phyloP scores from a whole-genome alignment of 2,329 filamentous ascomycete species.

The Alternaria dauci region DNA sequence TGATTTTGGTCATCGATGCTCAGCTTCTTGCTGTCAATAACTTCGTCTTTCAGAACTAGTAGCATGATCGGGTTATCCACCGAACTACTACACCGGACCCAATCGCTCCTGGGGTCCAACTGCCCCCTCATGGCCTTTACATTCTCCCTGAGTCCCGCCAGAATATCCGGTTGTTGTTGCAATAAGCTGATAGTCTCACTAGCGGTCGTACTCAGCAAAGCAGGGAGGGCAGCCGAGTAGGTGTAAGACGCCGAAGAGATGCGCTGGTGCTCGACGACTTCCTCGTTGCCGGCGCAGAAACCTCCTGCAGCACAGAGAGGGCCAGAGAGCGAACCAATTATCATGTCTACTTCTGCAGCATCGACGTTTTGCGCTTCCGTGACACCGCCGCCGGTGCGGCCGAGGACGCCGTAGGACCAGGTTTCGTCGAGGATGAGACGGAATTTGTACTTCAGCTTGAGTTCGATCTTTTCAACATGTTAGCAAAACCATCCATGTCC shows the following conservation, averaged over 20 bases:
- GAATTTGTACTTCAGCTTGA: constrained; percentile 98
- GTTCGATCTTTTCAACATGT: constrained; percentile 69
- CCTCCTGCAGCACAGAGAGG: constrained; percentile 91
- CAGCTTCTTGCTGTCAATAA: constrained; percentile 74
- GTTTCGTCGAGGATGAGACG: constrained; percentile 97
- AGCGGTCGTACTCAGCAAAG: constrained; percentile 92
- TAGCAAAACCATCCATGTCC: not conserved
- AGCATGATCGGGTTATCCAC: constrained; percentile 88
- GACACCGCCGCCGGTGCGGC: constrained; percentile 86
- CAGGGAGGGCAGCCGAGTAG: constrained; percentile 92
- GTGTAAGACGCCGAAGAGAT: constrained; percentile 93
- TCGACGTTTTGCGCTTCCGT: constrained; percentile 98
- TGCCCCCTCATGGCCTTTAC: constrained; percentile 85
- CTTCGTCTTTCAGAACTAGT: constrained; percentile 81
- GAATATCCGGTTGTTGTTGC: constrained; percentile 84
- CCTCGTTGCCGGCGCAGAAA: constrained; percentile 90
- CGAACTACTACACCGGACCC: constrained; percentile 82
- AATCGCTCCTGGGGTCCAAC: constrained; percentile 91
- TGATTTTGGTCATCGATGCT: constrained; percentile 80
- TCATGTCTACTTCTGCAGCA: constrained; percentile 93
- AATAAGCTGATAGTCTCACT: constrained; percentile 88
- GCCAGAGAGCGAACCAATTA: constrained; percentile 89
- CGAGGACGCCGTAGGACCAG: constrained; percentile 94
- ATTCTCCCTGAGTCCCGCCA: constrained; percentile 82
- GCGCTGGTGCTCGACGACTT: constrained; percentile 95